A percentile compares a stretch with the other conserved stretches of the same genome.
Conservation (phyloP, 129 eudicot genomes). For the Lactuca saligna region DNA sequence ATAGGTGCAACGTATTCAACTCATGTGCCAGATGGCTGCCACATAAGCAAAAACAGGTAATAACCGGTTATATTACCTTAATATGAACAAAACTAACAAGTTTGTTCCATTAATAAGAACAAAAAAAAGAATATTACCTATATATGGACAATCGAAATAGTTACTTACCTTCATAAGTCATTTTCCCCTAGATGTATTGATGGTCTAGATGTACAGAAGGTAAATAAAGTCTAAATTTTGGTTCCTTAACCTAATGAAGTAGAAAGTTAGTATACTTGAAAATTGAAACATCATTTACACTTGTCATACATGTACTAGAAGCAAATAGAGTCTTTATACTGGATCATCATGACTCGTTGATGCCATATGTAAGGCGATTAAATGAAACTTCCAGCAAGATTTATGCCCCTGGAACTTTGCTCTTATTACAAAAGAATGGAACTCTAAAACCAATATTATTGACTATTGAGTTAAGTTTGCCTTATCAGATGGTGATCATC, state of each 20-base stretch:
- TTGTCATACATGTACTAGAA: constrained; percentile 31
- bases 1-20: too few species aligned
- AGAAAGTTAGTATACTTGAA: not conserved
- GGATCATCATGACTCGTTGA: constrained; percentile 45
- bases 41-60: too few species aligned
- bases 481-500: constrained; percentile 34
- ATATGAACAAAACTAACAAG: too few species aligned
- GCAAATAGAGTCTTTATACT: constrained; percentile 37
- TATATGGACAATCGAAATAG: too few species aligned
- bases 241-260: not conserved
- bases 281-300: not conserved
- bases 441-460: constrained; percentile 51
- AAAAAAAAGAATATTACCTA: too few species aligned
- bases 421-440: constrained; percentile 38
- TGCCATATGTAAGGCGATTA: constrained; percentile 45
- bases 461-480: constrained; percentile 57
- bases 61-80: too few species aligned
- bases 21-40: too few species aligned
- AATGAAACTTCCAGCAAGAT: constrained; percentile 39
- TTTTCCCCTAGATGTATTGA: too few species aligned
- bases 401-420: constrained; percentile 54
- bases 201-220: constrained; percentile 47
- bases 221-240: not conserved
- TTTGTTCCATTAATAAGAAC: too few species aligned
- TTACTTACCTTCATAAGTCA: too few species aligned